Evolutionary conservation across 176 grass and related monocot species (phyloP).

Genomic region (Triticum turgidum): DNA sequence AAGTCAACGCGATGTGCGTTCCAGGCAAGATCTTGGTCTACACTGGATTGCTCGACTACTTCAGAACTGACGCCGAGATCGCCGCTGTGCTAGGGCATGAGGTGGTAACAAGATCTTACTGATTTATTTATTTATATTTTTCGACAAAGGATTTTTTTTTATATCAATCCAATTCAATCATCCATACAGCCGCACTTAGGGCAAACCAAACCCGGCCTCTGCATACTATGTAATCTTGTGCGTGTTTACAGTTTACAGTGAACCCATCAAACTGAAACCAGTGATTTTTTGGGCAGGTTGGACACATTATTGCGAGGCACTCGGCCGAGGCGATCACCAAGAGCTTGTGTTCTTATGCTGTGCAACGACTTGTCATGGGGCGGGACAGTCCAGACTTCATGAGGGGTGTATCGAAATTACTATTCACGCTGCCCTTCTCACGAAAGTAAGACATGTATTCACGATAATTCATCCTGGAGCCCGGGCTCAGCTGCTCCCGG

Average conservation of each 20-base stretch:
- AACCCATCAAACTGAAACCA: background rate
- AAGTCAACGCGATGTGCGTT: conserved; percentile 75
- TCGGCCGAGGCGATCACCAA: conserved; percentile 63
- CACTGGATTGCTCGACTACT: conserved; percentile 76
- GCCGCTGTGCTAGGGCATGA: conserved; percentile 86
- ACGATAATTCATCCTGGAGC: no score
- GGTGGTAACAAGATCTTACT: conserved; percentile 29
- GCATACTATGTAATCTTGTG: background rate
- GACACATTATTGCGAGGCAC: conserved; percentile 72
- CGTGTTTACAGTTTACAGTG: background rate
- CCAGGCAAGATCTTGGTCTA: conserved; percentile 86
- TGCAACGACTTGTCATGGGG: conserved; percentile 61
- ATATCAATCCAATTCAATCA: no score
- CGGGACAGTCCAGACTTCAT: conserved; percentile 81
- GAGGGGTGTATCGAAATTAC: conserved; percentile 58
- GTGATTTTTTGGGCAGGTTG: conserved; percentile 53
- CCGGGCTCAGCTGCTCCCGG: no score
- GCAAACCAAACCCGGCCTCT: no score
- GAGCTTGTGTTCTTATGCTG: conserved; percentile 51
- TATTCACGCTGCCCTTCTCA: conserved; percentile 82
- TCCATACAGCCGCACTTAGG: no score
- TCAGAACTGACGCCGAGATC: conserved; percentile 66
- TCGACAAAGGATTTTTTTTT: no score
- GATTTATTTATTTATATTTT: no score
- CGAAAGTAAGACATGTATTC: conserved; percentile 45